These are phyloP conservation scores for Flaveria bidentis DNA, from an alignment of 129 eudicot species.

Conservation along the genomic window DNA sequence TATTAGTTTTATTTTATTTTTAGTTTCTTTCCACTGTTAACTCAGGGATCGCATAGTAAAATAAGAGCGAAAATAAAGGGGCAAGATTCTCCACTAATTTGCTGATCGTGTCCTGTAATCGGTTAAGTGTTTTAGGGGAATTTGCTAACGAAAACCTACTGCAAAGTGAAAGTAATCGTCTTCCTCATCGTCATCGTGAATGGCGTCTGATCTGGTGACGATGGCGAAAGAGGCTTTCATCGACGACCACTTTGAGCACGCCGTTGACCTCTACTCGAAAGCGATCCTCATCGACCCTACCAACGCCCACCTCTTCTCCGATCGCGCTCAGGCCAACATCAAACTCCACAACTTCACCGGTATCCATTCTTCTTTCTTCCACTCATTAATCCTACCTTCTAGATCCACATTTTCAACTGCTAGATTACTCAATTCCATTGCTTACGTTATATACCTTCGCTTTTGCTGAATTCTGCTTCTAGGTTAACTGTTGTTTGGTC, in stretches of 20 bases:
- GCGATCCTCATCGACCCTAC: conserved; percentile 62
- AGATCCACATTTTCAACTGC: no score
- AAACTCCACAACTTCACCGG: conserved; percentile 72
- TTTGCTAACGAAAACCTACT: conserved; percentile 1
- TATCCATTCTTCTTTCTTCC: conserved; percentile 9
- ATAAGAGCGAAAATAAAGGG: no score
- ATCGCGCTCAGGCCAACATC: conserved; percentile 82
- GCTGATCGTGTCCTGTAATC: no score
- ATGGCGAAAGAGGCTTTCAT: conserved; percentile 78
- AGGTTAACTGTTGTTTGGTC: no score
- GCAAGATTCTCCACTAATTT: no score
- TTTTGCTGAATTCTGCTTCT: no score
- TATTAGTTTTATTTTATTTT: no score
- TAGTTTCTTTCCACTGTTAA: no score
- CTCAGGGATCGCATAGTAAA: no score
- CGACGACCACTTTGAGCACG: conserved; percentile 81
- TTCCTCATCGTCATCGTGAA: conserved; percentile 35
- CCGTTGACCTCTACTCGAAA: conserved; percentile 71
- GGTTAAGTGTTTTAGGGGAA: background rate
- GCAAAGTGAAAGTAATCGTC: conserved; percentile 20
- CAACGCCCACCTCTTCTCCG: conserved; percentile 55
- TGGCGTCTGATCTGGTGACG: conserved; percentile 70
- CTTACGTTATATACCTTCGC: no score
- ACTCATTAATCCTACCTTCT: no score
- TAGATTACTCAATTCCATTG: no score